phyloP scores from a whole-genome alignment of 2,329 filamentous ascomycete genomes.

The Xylariaceae sp. region DNA sequence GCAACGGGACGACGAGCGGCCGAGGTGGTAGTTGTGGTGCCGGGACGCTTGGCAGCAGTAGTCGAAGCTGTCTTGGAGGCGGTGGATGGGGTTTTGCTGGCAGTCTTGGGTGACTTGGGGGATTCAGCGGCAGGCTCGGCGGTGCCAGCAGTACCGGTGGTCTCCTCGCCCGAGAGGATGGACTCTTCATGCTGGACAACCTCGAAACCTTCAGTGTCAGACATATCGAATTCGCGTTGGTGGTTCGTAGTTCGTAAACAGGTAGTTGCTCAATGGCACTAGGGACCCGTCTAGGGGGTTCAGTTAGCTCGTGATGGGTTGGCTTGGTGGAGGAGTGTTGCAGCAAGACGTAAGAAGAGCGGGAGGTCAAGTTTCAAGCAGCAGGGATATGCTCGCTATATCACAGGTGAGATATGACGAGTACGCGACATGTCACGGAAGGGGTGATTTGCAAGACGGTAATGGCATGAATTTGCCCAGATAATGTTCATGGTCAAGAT shows the following conservation, averaged over 20 bases:
- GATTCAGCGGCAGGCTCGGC: conserved; percentile 21
- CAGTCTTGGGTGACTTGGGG: conserved; percentile 29
- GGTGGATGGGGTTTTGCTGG: conserved; percentile 27
- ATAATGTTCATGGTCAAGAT: too few species aligned
- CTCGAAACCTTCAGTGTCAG: conserved; percentile 45
- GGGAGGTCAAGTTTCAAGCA: conserved; percentile 1
- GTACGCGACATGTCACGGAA: conserved; percentile 30
- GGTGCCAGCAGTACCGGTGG: conserved; percentile 28
- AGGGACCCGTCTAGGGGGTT: conserved; percentile 6
- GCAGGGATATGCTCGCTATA: conserved; percentile 13
- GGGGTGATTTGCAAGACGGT: too few species aligned
- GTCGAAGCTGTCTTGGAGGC: conserved; percentile 33
- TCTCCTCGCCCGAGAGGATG: conserved; percentile 33
- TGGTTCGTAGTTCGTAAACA: conserved; percentile 6
- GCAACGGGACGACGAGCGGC: conserved; percentile 34
- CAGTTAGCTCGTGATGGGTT: conserved; percentile 15
- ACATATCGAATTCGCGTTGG: conserved; percentile 34
- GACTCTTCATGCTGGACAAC: conserved; percentile 42
- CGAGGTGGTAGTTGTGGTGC: conserved; percentile 28
- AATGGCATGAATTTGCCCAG: too few species aligned
- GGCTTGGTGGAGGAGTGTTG: conserved; percentile 5
- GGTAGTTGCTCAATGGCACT: conserved; percentile 12
- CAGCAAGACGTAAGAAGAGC: conserved; percentile 10
- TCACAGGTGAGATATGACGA: conserved; percentile 21
- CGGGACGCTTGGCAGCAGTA: conserved; percentile 35